Percentiles rank a stretch among this genome's conserved stretches.
Evolutionary conservation across 306 rosid genomes (phyloP).

Genomic region (Notholithocarpus densiflorus): DNA sequence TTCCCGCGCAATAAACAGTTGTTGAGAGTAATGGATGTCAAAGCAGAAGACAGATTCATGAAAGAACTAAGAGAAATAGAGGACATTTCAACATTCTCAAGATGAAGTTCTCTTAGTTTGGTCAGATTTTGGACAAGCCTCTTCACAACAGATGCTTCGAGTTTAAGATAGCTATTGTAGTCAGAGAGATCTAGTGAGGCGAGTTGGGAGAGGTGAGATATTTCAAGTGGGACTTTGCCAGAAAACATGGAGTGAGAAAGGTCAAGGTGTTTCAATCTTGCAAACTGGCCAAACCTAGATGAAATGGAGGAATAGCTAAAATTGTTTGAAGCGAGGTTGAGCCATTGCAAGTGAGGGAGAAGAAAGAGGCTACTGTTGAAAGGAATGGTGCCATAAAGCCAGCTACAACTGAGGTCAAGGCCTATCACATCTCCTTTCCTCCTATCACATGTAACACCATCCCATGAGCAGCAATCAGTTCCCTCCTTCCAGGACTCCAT

Average conservation of each 20-base stretch:
- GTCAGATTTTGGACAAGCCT: neutral
- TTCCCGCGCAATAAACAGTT: neutral
- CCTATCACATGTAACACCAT: no score
- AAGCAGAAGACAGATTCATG: neutral
- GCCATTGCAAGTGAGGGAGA: no score
- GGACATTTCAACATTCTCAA: neutral
- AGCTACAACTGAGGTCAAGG: no score
- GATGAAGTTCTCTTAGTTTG: neutral
- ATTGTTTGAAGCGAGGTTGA: neutral
- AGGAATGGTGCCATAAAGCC: no score
- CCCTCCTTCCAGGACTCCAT: no score
- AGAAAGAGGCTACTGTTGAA: no score
- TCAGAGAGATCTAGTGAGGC: conserved; percentile 30
- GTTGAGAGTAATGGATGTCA: neutral
- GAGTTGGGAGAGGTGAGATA: neutral
- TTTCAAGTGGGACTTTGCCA: neutral
- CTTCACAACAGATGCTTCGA: neutral
- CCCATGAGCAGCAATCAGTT: no score
- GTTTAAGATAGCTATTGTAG: conserved; percentile 17
- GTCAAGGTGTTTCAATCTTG: neutral
- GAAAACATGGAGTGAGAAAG: neutral
- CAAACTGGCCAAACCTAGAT: neutral
- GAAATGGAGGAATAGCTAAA: neutral
- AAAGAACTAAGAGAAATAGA: neutral
- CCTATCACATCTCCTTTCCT: no score